phyloP scores from a whole-genome alignment of 345 rosid species.

The Eucalyptus melliodora region DNA sequence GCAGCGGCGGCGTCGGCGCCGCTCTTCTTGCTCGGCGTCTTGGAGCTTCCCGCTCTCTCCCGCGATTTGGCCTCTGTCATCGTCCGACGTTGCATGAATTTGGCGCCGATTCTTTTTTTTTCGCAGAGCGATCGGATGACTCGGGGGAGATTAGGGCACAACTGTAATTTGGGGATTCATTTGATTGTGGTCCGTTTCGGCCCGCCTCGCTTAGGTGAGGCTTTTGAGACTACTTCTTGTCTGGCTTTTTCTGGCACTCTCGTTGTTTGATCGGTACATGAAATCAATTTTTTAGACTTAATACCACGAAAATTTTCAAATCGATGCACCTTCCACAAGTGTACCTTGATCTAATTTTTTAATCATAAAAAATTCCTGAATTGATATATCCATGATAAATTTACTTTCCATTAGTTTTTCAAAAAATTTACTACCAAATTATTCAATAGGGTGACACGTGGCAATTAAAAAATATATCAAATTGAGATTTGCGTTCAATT shows the following conservation, averaged over 20 bases:
- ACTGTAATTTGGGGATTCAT: not conserved
- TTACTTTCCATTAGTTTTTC: rapidly evolving
- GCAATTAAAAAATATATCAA: too few relatives aligned
- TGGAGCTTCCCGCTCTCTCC: not conserved
- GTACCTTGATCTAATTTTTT: too few relatives aligned
- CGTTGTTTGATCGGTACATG: too few relatives aligned
- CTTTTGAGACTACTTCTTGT: not conserved
- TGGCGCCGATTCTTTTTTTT: not conserved
- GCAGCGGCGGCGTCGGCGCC: not conserved
- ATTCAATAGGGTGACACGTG: too few relatives aligned
- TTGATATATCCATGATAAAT: too few relatives aligned
- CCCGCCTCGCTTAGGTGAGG: not conserved
- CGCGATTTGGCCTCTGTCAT: not conserved
- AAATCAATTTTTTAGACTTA: too few relatives aligned
- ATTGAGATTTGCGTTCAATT: too few relatives aligned
- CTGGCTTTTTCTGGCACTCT: not conserved
- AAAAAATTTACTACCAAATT: too few relatives aligned
- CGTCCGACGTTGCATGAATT: not conserved
- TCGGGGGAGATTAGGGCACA: not conserved
- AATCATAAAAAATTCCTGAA: too few relatives aligned
- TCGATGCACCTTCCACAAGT: too few relatives aligned
- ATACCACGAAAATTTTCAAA: too few relatives aligned
- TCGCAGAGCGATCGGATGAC: not conserved
- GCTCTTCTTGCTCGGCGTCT: not conserved
- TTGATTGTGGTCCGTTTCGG: not conserved